Evolutionary conservation across 2,329 filamentous ascomycete genomes (phyloP).

Genomic region (Microdochium bolleyi): DNA sequence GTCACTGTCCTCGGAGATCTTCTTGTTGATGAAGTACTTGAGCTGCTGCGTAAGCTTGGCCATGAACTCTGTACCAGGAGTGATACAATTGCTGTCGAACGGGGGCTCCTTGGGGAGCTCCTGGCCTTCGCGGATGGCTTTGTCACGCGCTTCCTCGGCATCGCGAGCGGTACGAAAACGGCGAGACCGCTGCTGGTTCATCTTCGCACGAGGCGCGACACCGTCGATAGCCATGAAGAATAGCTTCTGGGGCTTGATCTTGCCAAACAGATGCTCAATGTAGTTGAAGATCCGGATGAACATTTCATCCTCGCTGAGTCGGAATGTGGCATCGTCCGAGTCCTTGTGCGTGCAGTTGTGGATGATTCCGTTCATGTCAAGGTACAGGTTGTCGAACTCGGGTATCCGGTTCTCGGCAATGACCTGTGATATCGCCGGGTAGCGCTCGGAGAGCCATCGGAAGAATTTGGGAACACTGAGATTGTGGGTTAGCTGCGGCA

Average conservation of each 20-base stretch:
- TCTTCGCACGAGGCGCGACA: conserved; percentile 94
- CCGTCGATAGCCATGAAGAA: conserved; percentile 99
- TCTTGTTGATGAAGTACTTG: conserved; percentile 98
- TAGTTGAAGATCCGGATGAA: conserved; percentile 99
- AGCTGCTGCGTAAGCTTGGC: conserved; percentile 88
- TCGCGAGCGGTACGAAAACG: conserved; percentile 93
- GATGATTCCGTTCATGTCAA: conserved; percentile 99
- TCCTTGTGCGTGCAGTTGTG: conserved; percentile 99
- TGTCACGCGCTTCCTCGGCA: conserved; percentile 80
- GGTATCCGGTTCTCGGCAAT: conserved; percentile 98
- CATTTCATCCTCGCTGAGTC: conserved; percentile 97
- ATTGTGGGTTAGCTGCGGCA: conserved; percentile 8
- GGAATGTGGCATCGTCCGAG: conserved; percentile 82
- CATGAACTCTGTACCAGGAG: conserved; percentile 96
- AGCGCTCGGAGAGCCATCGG: conserved; percentile 98
- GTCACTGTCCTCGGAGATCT: conserved; percentile 91
- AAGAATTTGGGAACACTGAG: conserved; percentile 78
- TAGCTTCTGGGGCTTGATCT: conserved; percentile 96
- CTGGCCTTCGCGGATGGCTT: conserved; percentile 80
- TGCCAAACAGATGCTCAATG: conserved; percentile 96
- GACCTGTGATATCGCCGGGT: conserved; percentile 95
- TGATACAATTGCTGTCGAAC: conserved; percentile 99
- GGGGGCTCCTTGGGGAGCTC: conserved; percentile 92
- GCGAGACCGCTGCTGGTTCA: conserved; percentile 97
- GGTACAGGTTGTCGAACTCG: conserved; percentile 96